A percentile compares a stretch with the other conserved stretches of the same genome.
These are phyloP conservation scores for Xylaria sp. DNA, from an alignment of 2,329 filamentous ascomycete species.

Conservation along the genomic window DNA sequence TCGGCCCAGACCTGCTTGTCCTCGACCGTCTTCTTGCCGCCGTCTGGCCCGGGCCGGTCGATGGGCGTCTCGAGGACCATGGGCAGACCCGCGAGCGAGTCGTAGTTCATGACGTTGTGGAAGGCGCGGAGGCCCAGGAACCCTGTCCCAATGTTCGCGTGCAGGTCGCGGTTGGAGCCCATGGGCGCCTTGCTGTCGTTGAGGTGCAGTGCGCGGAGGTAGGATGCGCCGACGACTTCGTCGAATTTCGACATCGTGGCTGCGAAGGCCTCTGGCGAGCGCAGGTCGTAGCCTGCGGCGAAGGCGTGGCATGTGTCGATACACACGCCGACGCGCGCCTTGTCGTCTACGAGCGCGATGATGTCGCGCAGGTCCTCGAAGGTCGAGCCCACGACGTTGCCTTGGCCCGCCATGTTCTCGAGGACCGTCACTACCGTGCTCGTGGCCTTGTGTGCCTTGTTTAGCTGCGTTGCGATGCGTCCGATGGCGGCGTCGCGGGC, in stretches of 20 bases:
- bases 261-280: slow-evolving; percentile 77
- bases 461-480: slow-evolving; percentile 84
- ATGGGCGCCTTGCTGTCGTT: slow-evolving; percentile 97
- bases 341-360: slow-evolving; percentile 82
- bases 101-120: slow-evolving; percentile 88
- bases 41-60: slow-evolving; percentile 73
- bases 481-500: slow-evolving; percentile 75
- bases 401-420: slow-evolving; percentile 94
- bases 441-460: slow-evolving; percentile 82
- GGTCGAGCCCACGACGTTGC: slow-evolving; percentile 85
- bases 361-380: slow-evolving; percentile 90
- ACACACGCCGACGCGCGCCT: slow-evolving; percentile 88
- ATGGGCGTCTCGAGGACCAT: slow-evolving; percentile 98
- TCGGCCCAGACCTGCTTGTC: slow-evolving; percentile 88
- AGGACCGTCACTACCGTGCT: slow-evolving; percentile 82
- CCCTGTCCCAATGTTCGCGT: slow-evolving; percentile 96
- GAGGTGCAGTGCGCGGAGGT: slow-evolving; percentile 86
- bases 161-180: slow-evolving; percentile 83
- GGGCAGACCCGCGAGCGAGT: slow-evolving; percentile 79
- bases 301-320: slow-evolving; percentile 98
- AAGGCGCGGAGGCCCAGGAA: slow-evolving; percentile 92
- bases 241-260: slow-evolving; percentile 82
- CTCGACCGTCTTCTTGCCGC: slow-evolving; percentile 76
- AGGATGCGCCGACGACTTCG: slow-evolving; percentile 77
- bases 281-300: slow-evolving; percentile 90